Conservation (phyloP, 352 stramenopile genomes). For the Pythium catenulatum region DNA sequence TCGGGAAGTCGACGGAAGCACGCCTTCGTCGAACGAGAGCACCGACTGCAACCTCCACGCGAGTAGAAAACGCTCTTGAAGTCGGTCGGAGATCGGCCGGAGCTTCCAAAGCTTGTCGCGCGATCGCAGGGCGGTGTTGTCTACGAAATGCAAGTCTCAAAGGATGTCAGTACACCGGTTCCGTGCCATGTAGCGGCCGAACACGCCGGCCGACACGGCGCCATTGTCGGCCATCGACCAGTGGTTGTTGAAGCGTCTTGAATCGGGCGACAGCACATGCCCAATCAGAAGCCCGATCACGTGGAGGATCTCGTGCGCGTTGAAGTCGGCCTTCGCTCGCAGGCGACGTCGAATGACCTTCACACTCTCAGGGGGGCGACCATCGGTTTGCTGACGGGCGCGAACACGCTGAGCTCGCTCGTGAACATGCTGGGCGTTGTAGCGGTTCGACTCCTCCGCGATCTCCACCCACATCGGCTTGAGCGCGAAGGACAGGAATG, state of each 20-base stretch:
- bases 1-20: conserved; percentile 47
- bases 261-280: conserved; percentile 33
- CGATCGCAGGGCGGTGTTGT: no score
- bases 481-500: conserved; percentile 54
- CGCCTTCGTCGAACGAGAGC: conserved; percentile 62
- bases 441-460: conserved; percentile 45
- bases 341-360: background rate
- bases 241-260: conserved; percentile 17
- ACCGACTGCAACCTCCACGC: no score
- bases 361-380: background rate
- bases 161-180: no score
- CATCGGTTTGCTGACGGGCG: background rate
- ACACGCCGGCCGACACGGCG: conserved; percentile 25
- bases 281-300: conserved; percentile 48
- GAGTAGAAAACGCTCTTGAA: no score
- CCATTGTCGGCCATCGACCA: conserved; percentile 55
- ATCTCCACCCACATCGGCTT: conserved; percentile 44
- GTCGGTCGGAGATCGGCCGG: no score
- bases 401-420: background rate
- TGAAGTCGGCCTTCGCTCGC: conserved; percentile 20
- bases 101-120: no score
- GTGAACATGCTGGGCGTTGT: conserved; percentile 21
- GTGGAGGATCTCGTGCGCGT: conserved; percentile 15
- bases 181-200: no score
- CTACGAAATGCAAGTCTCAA: no score